Evolutionary conservation across 2,329 filamentous ascomycete genomes (phyloP).

Genomic region (Paraphoma sp.): DNA sequence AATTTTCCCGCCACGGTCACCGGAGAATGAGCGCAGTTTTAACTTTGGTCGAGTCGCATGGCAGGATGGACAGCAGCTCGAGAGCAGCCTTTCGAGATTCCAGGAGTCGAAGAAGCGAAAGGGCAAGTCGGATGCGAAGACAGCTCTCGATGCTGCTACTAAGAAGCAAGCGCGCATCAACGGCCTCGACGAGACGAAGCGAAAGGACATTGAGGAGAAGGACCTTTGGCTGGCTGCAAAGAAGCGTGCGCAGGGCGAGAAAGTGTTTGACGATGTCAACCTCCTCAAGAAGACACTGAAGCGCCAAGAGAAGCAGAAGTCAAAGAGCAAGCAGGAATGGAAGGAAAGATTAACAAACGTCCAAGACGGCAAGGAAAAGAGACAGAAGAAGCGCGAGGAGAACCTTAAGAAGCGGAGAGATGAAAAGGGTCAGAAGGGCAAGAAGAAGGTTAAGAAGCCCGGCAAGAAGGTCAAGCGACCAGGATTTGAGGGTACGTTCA

Average conservation of each 20-base stretch:
- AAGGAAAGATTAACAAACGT: conserved; percentile 55
- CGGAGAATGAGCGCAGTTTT: conserved; percentile 70
- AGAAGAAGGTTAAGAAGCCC: conserved; percentile 61
- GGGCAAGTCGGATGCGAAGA: conserved; percentile 83
- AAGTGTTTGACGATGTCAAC: conserved; percentile 83
- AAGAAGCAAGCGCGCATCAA: conserved; percentile 83
- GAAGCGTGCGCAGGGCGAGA: conserved; percentile 86
- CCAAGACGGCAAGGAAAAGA: conserved; percentile 55
- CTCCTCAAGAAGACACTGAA: conserved; percentile 90
- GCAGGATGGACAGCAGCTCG: conserved; percentile 80
- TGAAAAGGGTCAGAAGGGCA: conserved; percentile 76
- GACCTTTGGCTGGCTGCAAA: conserved; percentile 92
- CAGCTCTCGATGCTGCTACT: conserved; percentile 83
- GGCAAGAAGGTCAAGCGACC: conserved; percentile 61
- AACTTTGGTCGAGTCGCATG: conserved; percentile 93
- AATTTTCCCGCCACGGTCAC: conserved; percentile 53
- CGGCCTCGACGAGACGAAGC: conserved; percentile 78
- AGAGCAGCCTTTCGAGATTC: conserved; percentile 69
- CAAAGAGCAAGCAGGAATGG: conserved; percentile 90
- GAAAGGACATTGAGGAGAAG: conserved; percentile 88
- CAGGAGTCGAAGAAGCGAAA: conserved; percentile 76
- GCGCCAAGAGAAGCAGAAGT: conserved; percentile 87
- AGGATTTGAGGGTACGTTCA: conserved; percentile 72
- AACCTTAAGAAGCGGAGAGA: conserved; percentile 75
- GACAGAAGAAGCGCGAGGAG: conserved; percentile 58